Conservation (phyloP, 2,329 filamentous ascomycete genomes). For the Fusarium dimerum region DNA sequence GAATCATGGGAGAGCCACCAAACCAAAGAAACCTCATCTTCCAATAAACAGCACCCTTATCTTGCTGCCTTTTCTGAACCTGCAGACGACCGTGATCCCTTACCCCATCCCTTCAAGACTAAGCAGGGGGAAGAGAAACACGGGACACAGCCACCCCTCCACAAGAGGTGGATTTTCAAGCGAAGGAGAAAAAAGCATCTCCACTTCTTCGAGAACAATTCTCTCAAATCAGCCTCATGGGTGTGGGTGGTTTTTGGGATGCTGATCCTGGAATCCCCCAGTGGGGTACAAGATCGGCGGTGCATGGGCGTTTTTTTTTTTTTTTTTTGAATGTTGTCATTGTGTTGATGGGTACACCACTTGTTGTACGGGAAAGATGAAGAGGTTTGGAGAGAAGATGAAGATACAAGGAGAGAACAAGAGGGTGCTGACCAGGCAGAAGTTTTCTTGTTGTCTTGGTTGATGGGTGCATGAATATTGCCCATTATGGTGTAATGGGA, state of each 20-base stretch:
- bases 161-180: constrained; percentile 2
- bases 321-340: too few relatives aligned
- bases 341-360: neutral
- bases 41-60: constrained; percentile 20
- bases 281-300: constrained; percentile 19
- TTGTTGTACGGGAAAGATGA: constrained; percentile 11
- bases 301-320: constrained; percentile 20
- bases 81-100: constrained; percentile 5
- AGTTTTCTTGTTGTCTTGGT: constrained; percentile 2
- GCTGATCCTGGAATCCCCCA: constrained; percentile 4
- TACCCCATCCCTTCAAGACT: too few relatives aligned
- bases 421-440: constrained; percentile 3
- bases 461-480: constrained; percentile 2
- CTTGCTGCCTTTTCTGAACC: constrained; percentile 17
- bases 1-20: too few relatives aligned
- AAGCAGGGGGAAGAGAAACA: constrained; percentile 2
- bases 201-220: constrained; percentile 37
- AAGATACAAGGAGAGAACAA: constrained; percentile 6
- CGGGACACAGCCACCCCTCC: constrained; percentile 10
- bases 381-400: constrained; percentile 8
- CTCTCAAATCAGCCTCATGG: constrained; percentile 31
- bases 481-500: constrained; percentile 1
- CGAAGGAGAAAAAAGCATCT: constrained; percentile 6
- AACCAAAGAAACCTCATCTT: neutral
- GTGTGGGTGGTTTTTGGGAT: neutral